Evolutionary conservation across 495 filamentous ascomycete genomes (phyloP), one percentile per base, ranked within the genome.

Genomic region (Aspergillus cavernicola): DNA sequence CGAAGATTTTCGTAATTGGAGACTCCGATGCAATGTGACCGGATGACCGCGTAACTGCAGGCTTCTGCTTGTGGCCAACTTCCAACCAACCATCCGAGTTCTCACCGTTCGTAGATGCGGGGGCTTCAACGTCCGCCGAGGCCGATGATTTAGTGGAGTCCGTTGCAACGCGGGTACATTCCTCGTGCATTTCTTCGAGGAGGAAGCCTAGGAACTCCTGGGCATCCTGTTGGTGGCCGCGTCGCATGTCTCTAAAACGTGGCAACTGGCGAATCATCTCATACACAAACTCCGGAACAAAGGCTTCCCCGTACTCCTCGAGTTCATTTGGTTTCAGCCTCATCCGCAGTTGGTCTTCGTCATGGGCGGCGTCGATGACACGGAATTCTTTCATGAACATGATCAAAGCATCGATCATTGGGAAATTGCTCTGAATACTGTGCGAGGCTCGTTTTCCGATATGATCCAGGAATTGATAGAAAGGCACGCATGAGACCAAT

Each of bases 131-230:
- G 22, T 70, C 73, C 2, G 72, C 62, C 13, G 74, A 75, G 8
- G 75, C 64, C 4, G 69, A 70, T 2, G 73, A 53, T 2, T 72
- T 71, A 23, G 70, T 59, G 1, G 70, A 71, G 31, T 75, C 72
- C 53, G 80, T 83, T 71, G 92, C 87, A 28, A 89, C 85, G 45
- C 85, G 80, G 31, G 82, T 80, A 61, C 90, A 96, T 68, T 98
- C 93, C 50, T 97, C 91, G 62, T 97, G 92, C 38, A 98, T 80
- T 44, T 89, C 88, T 59, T 95, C 91, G 7, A 98, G 77, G 32
- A 97, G 77, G 59, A 97, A 97, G 0, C 93, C 95, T 6, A 98
- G 75, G 66, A 98, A 98, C 56, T 98, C 93, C 65, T 98, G 90
- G 8, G 95, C 95, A 73, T 98, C 93, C 77, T 98, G 92, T 65